Percentiles rank a stretch among this genome's conserved stretches.
phyloP scores from a whole-genome alignment of 306 rosid genomes.

The Oemleria cerasiformis region DNA sequence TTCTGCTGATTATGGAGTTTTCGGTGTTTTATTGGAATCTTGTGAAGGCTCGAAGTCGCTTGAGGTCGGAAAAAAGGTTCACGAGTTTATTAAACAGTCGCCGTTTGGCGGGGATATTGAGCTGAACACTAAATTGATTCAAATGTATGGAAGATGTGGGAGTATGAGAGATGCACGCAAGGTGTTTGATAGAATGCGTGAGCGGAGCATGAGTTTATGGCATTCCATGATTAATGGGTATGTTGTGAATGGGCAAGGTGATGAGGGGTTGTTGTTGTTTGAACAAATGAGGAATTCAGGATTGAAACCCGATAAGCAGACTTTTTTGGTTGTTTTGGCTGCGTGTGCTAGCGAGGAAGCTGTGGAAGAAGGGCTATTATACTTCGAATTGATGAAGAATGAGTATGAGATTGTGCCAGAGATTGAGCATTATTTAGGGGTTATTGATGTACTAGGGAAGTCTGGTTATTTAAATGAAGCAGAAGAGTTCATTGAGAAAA shows the following conservation, averaged over 20 bases:
- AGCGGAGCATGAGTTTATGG: constrained; percentile 50
- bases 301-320: constrained; percentile 43
- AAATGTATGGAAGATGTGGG: constrained; percentile 50
- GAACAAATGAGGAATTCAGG: constrained; percentile 52
- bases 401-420: constrained; percentile 48
- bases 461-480: constrained; percentile 78
- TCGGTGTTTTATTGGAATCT: constrained; percentile 43
- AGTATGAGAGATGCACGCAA: constrained; percentile 62
- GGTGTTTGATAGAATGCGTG: constrained; percentile 73
- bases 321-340: constrained; percentile 50
- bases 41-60: constrained; percentile 45
- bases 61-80: constrained; percentile 50
- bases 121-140: constrained; percentile 49
- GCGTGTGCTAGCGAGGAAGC: constrained; percentile 67
- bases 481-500: constrained; percentile 56
- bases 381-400: constrained; percentile 49
- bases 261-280: constrained; percentile 56
- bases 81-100: constrained; percentile 47
- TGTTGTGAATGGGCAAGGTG: constrained; percentile 48
- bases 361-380: constrained; percentile 51
- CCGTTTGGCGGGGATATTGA: constrained; percentile 45
- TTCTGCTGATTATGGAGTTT: constrained; percentile 57
- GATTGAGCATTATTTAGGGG: constrained; percentile 52
- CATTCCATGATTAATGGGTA: constrained; percentile 62
- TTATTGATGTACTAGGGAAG: constrained; percentile 53